Conservation (phyloP, 768 basidiomycete genomes). For the Tricholoma flavovirens region DNA sequence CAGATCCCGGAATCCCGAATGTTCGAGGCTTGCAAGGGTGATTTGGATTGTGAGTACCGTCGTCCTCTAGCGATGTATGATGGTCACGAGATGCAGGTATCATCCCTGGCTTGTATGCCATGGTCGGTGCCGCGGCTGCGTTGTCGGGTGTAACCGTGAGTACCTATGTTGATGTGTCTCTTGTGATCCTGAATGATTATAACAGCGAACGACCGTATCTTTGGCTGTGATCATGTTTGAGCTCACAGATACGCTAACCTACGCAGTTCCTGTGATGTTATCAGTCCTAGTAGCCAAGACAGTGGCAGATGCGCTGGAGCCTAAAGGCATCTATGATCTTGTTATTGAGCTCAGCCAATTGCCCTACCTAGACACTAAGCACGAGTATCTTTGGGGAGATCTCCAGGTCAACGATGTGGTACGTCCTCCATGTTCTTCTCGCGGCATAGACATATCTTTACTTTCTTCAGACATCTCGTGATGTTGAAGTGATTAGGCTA, state of each 20-base stretch:
- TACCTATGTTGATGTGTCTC: slow-evolving; percentile 10
- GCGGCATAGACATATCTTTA: background rate
- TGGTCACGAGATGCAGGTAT: slow-evolving; percentile 35
- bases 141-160: slow-evolving; percentile 93
- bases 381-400: slow-evolving; percentile 82
- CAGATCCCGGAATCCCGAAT: slow-evolving; percentile 51
- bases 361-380: slow-evolving; percentile 89
- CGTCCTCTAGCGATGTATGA: background rate
- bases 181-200: slow-evolving; percentile 3
- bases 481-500: slow-evolving; percentile 64
- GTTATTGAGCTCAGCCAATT: slow-evolving; percentile 90
- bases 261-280: slow-evolving; percentile 87
- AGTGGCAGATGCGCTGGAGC: slow-evolving; percentile 81
- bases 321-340: slow-evolving; percentile 95
- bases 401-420: slow-evolving; percentile 77
- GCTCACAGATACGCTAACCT: slow-evolving; percentile 87
- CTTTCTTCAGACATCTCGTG: slow-evolving; percentile 51
- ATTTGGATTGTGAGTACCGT: slow-evolving; percentile 51
- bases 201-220: slow-evolving; percentile 81
- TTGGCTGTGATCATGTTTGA: slow-evolving; percentile 97
- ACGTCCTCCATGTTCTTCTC: slow-evolving; percentile 18
- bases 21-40: slow-evolving; percentile 62
- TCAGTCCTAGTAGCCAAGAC: slow-evolving; percentile 87
- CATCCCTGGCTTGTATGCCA: slow-evolving; percentile 87
- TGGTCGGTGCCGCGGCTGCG: slow-evolving; percentile 93